Conservation (phyloP, 768 basidiomycete genomes). For the Paxillus involutus region DNA sequence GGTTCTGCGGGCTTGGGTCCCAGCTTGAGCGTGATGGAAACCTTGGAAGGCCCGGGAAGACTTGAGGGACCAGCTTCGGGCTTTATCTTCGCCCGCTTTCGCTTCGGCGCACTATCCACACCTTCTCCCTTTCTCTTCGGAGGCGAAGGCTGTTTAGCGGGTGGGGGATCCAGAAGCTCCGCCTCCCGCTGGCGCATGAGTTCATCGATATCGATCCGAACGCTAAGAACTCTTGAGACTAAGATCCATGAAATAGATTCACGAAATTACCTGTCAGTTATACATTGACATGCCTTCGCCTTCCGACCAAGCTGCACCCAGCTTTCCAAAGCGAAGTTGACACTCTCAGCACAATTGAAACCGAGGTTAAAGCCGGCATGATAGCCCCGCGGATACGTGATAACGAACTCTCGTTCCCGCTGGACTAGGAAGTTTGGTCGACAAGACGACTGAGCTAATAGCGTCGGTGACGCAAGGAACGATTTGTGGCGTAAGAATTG, state of each 20-base stretch:
- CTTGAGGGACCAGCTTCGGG: constrained; percentile 7
- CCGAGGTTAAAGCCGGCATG: constrained; percentile 96
- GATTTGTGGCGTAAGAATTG: constrained; percentile 98
- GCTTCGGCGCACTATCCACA: constrained; percentile 27
- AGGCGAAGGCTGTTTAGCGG: constrained; percentile 7
- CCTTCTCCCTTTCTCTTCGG: constrained; percentile 41
- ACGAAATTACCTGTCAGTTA: constrained; percentile 61
- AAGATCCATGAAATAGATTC: background rate
- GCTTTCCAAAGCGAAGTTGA: constrained; percentile 94
- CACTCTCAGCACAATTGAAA: constrained; percentile 96
- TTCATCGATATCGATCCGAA: constrained; percentile 91
- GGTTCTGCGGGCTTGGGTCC: constrained; percentile 59
- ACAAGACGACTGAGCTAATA: constrained; percentile 77
- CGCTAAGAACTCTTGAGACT: constrained; percentile 46
- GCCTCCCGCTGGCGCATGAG: constrained; percentile 67
- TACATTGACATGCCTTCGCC: constrained; percentile 74
- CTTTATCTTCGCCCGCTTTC: constrained; percentile 25
- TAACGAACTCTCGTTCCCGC: constrained; percentile 92
- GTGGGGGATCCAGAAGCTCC: constrained; percentile 32
- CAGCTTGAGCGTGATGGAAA: constrained; percentile 65
- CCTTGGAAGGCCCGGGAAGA: constrained; percentile 29
- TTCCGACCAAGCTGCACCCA: constrained; percentile 88
- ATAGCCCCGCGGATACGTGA: constrained; percentile 93
- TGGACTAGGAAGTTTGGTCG: constrained; percentile 88
- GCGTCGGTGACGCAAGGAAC: constrained; percentile 86